Evolutionary conservation across 179 eudicot genomes (phyloP).

Genomic region (Beta macrorhiza): DNA sequence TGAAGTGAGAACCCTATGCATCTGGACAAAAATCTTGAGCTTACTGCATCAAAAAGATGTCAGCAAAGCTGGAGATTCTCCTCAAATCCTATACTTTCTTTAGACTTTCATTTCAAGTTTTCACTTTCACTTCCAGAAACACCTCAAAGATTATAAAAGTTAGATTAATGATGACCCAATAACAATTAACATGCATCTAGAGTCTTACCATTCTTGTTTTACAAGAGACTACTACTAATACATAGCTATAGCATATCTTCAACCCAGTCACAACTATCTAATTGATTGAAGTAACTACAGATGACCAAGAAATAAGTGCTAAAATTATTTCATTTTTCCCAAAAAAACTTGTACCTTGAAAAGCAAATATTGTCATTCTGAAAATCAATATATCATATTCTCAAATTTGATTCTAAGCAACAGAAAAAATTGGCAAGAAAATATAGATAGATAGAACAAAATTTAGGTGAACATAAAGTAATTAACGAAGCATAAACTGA

Average conservation of each 20-base stretch:
- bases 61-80: neutral
- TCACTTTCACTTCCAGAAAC: neutral
- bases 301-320: no score
- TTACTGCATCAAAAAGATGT: neutral
- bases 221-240: no score
- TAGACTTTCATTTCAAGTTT: neutral
- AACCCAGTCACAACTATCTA: no score
- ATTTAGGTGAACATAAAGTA: neutral
- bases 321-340: no score
- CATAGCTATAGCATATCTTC: no score
- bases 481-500: neutral
- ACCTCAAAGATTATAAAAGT: neutral
- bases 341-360: no score
- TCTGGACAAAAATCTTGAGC: neutral
- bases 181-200: neutral
- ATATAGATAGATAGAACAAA: neutral
- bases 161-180: neutral
- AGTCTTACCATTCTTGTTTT: no score
- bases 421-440: neutral
- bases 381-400: no score
- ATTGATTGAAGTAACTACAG: no score
- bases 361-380: no score
- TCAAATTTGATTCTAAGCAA: no score
- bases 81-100: neutral
- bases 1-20: neutral